Conservation (phyloP, 257 asterid species). For the Parsonsia alboflavescens region DNA sequence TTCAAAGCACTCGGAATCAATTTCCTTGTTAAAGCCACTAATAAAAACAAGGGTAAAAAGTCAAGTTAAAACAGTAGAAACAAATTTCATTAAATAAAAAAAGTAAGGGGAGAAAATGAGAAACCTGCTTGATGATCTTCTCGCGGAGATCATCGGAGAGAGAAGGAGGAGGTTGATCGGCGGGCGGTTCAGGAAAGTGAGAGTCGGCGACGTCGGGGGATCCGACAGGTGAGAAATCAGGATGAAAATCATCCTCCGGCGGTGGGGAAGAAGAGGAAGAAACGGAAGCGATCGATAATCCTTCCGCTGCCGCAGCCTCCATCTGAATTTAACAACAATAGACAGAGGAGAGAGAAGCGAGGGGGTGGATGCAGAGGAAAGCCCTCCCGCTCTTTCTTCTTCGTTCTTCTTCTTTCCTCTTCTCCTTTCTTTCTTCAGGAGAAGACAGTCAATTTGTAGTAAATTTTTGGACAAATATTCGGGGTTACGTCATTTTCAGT, state of each 20-base stretch:
- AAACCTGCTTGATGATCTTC: conserved; percentile 75
- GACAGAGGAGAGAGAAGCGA: conserved; percentile 14
- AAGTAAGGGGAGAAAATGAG: not conserved
- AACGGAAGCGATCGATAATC: conserved; percentile 29
- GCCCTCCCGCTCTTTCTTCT: conserved; percentile 7
- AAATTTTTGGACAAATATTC: not conserved
- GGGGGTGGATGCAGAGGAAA: not conserved
- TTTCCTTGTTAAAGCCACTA: not conserved
- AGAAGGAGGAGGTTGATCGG: conserved; percentile 35
- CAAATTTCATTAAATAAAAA: not conserved
- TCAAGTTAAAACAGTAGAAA: not conserved
- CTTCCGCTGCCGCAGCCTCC: conserved; percentile 39
- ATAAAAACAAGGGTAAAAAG: not conserved
- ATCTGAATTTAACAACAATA: conserved; percentile 23
- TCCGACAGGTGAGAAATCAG: conserved; percentile 56
- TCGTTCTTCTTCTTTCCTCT: not conserved
- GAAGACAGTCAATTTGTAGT: not conserved
- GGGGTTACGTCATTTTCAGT: not conserved
- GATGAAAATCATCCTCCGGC: conserved; percentile 38
- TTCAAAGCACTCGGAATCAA: not conserved
- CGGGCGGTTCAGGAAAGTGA: conserved; percentile 29
- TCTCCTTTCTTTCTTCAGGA: not conserved
- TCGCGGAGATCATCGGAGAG: conserved; percentile 45
- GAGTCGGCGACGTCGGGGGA: conserved; percentile 52
- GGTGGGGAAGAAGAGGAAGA: conserved; percentile 39